Conservation (phyloP, 352 stramenopile species). For the Elongisporangium senticosum region DNA sequence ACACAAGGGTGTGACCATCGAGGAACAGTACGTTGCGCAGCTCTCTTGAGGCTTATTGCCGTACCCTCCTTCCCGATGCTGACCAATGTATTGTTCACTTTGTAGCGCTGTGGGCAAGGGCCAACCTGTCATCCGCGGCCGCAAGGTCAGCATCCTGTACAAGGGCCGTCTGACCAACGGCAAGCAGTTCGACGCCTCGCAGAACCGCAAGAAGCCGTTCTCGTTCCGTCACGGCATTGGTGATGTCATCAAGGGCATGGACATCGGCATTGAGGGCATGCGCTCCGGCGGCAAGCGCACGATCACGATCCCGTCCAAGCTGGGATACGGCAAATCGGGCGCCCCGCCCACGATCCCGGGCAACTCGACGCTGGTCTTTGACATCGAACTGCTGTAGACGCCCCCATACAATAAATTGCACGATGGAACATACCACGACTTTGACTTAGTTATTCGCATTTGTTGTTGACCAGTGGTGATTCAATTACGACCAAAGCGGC, state of each 20-base stretch:
- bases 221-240: constrained; percentile 79
- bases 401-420: constrained; percentile 6
- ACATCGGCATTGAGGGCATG: constrained; percentile 91
- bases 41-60: background rate
- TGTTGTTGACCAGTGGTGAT: too few species aligned
- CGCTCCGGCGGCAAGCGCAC: constrained; percentile 87
- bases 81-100: background rate
- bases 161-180: constrained; percentile 73
- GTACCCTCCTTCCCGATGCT: too few species aligned
- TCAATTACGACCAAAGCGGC: too few species aligned
- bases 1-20: constrained; percentile 79
- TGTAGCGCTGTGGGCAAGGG: constrained; percentile 71
- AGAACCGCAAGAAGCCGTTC: constrained; percentile 84
- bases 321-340: constrained; percentile 90
- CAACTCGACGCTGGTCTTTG: constrained; percentile 93
- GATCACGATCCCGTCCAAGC: constrained; percentile 90
- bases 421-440: background rate
- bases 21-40: constrained; percentile 49
- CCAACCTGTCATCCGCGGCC: constrained; percentile 39
- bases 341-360: constrained; percentile 77
- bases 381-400: constrained; percentile 88
- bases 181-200: constrained; percentile 77
- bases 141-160: constrained; percentile 82
- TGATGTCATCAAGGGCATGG: constrained; percentile 95
- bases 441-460: too few species aligned